Base-by-base conservation (phyloP, 1,139 yeast species). In the Hansenula sp. region DNA sequence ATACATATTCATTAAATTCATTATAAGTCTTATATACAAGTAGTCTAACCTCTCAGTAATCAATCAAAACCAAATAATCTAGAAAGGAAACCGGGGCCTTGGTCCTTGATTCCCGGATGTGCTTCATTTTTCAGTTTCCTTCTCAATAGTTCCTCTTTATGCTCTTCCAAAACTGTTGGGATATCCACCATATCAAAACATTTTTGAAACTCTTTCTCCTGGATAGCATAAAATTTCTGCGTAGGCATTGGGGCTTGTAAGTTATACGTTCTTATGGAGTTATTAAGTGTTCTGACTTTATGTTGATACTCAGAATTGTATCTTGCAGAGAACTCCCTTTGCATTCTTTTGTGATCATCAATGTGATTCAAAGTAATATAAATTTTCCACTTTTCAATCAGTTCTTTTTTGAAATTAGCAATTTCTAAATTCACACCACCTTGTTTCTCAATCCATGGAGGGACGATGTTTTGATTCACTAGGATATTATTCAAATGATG, bases 401-500 rank as follows among this genome's bases (percentile, higher is more conserved):
- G 43, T 30, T 67, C 70, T 0, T 51, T 44, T 40, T 89, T 62
- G 45, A 86, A 77, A 1, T 58, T 56, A 1, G 53, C 58, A 5
- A 84, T 70, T 32, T 74, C 76, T 2, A 57, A 50, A 40, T 74
- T 75, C 5, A 87, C 73, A 4, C 75, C 71, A 38, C 79, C 76
- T 62, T 89, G 96, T 43, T 77, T 80, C 55, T 88, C 95, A 29
- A 89, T 82, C 96, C 96, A 89, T 0, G 95, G 94, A 0, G 96
- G 96, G 11, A 82, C 69, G 0, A 86, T 81, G 39, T 87, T 90
- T 61, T 89, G 96, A 38, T 78, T 76, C 52, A 78, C 81, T 47
- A 89, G 66, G 40, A 89, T 82, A 53, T 86, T 81, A 50, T 81
- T 83, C 60, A 89, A 66, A 57, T 86, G 87, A 55, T 75, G 79